Base-by-base conservation (phyloP, 495 filamentous ascomycete genomes). In the Xylaria grammica region DNA sequence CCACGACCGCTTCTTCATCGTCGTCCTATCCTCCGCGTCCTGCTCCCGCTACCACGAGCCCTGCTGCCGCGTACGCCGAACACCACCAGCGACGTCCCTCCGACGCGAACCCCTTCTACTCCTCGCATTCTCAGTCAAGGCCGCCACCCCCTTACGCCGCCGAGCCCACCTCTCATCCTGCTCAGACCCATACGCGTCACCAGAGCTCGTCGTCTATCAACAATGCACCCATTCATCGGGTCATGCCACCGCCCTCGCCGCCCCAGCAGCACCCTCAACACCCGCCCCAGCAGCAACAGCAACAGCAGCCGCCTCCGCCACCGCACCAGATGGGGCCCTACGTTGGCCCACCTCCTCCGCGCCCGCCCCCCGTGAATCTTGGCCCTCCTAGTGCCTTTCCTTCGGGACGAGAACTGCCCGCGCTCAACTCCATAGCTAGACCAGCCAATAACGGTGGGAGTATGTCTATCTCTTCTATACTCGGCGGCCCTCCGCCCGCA, bases 391-490 rank as follows among this genome's bases (percentile, higher is more conserved):
- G 74, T 19, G 67, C 80, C 7, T 84, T 85, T 65, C 78, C 82
- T 0, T 74, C 80, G 42, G 76, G 76, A 40, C 83, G 86, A 53
- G 84, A 87, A 59, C 78, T 87, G 20, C 86, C 86, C 29, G 76
- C 82, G 2, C 67, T 85, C 42, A 78, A 81, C 65, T 75, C 84
- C 4, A 72, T 85, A 27, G 67, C 79, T 8, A 76, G 83, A 61
- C 75, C 78, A 5, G 73, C 68, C 10, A 75, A 71, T 53, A 74
- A 77, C 10, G 86, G 87, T 15, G 90, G 90, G 76, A 91, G 90
- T 80, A 98, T 99, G 95, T 96, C 95, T 22, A 99, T 99, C 70
- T 95, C 92, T 9, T 91, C 95, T 22, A 92, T 99, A 84, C 86
- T 99, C 22, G 89, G 89, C 49, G 86, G 86, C n/a, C 85, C 89